Percentiles rank a stretch among this genome's conserved stretches.
Conservation (phyloP, 768 basidiomycete species). For the Panaeolus cyanescens region DNA sequence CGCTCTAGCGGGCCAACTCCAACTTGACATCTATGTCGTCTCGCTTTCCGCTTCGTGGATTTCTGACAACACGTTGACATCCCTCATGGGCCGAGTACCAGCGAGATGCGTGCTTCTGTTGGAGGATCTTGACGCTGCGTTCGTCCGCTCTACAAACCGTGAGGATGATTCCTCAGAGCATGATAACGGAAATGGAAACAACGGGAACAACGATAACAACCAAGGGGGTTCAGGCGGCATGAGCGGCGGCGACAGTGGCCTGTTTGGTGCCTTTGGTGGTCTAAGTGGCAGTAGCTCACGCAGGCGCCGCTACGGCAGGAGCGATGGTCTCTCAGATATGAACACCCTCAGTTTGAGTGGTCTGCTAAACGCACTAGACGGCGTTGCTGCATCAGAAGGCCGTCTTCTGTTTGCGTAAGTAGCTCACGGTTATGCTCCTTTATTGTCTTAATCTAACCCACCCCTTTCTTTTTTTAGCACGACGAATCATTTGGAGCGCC, state of each 20-base stretch:
- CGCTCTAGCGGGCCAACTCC: slow-evolving; percentile 83
- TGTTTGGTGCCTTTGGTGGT: slow-evolving; percentile 19
- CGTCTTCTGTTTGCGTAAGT: slow-evolving; percentile 87
- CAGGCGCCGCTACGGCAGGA: slow-evolving; percentile 28
- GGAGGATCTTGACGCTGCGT: slow-evolving; percentile 90
- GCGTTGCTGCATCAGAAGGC: slow-evolving; percentile 85
- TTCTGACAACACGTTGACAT: slow-evolving; percentile 82
- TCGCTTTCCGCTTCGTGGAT: slow-evolving; percentile 85
- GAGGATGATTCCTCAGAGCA: slow-evolving; percentile 42
- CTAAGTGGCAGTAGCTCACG: slow-evolving; percentile 36
- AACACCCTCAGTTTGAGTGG: slow-evolving; percentile 84
- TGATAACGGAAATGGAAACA: slow-evolving; percentile 22
- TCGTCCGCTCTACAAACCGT: slow-evolving; percentile 59
- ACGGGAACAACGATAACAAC: slow-evolving; percentile 1
- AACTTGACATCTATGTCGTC: slow-evolving; percentile 91
- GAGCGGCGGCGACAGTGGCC: slow-evolving; percentile 10
- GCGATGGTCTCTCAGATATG: slow-evolving; percentile 58
- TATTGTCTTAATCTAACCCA: slow-evolving; percentile 2
- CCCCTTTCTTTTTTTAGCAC: slow-evolving; percentile 45
- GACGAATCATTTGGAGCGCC: slow-evolving; percentile 87
- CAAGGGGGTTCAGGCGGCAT: slow-evolving; percentile 5
- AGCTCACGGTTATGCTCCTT: slow-evolving; percentile 3
- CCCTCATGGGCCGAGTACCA: slow-evolving; percentile 86
- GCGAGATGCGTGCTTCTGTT: slow-evolving; percentile 84
- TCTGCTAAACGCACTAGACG: slow-evolving; percentile 82